A percentile compares a stretch with the other conserved stretches of the same genome.
Conservation (phyloP, 2,329 filamentous ascomycete genomes). For the Penicillium sumatraense region DNA sequence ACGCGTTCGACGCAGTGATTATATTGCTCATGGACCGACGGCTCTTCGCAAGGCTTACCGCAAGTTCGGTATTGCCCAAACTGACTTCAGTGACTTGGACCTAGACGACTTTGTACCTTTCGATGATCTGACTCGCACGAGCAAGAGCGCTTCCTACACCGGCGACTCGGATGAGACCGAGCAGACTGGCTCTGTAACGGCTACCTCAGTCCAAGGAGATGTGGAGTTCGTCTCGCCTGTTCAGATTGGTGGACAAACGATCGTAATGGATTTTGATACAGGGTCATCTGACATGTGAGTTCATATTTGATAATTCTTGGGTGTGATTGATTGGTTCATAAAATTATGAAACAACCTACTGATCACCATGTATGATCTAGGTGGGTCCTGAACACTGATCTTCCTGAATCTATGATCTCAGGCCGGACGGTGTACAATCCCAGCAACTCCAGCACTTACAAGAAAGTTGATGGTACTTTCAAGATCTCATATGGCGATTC, state of each 20-base stretch:
- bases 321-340: not conserved
- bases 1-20: conserved; percentile 60
- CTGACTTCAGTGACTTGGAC: conserved; percentile 43
- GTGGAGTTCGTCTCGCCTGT: conserved; percentile 73
- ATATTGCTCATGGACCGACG: conserved; percentile 61
- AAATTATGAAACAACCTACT: not conserved
- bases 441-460: conserved; percentile 56
- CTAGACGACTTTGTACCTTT: conserved; percentile 41
- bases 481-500: conserved; percentile 71
- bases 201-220: conserved; percentile 68
- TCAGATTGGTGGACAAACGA: conserved; percentile 68
- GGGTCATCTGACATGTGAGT: conserved; percentile 72
- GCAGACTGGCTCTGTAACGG: conserved; percentile 63
- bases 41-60: conserved; percentile 69
- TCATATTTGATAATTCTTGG: not conserved
- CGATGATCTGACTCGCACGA: conserved; percentile 24
- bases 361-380: conserved; percentile 38
- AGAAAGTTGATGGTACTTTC: conserved; percentile 58
- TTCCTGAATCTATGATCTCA: conserved; percentile 50
- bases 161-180: conserved; percentile 30
- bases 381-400: conserved; percentile 71
- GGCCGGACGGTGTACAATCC: conserved; percentile 63
- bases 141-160: conserved; percentile 27
- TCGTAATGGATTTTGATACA: conserved; percentile 76
- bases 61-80: conserved; percentile 66